Conservation (phyloP, 2,329 filamentous ascomycete species). For the Xylariaceae sp. region DNA sequence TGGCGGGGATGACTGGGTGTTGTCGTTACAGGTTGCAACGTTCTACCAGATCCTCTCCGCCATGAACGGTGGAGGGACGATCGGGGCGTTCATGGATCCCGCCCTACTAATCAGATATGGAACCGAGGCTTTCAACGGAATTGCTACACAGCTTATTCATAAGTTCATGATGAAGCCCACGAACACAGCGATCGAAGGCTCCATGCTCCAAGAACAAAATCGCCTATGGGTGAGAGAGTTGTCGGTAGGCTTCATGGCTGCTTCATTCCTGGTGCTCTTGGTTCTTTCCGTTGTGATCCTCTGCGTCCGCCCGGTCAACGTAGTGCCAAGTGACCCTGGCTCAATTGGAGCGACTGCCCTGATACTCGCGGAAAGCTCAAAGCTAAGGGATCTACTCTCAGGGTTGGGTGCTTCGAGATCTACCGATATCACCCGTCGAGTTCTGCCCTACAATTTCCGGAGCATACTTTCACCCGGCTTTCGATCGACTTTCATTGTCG, state of each 20-base stretch:
- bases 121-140: conserved; percentile 10
- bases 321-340: conserved; percentile 11
- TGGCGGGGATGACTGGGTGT: conserved; percentile 12
- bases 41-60: conserved; percentile 14
- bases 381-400: conserved; percentile 4
- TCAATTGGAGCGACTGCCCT: conserved; percentile 13
- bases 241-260: conserved; percentile 12
- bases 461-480: conserved; percentile 3
- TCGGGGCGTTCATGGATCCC: conserved; percentile 11
- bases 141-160: conserved; percentile 9
- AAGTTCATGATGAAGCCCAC: conserved; percentile 12
- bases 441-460: conserved; percentile 7
- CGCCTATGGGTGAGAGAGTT: conserved; percentile 10
- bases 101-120: conserved; percentile 4
- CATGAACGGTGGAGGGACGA: conserved; percentile 11
- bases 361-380: conserved; percentile 9
- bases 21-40: conserved; percentile 9
- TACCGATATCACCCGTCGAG: conserved; percentile 3
- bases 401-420: conserved; percentile 7
- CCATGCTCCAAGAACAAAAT: conserved; percentile 4
- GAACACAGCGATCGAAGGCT: conserved; percentile 3
- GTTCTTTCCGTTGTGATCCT: conserved; percentile 4
- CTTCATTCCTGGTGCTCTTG: conserved; percentile 6
- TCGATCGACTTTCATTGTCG: conserved; percentile 5
- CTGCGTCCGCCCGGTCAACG: conserved; percentile 8